Evolutionary conservation across 495 filamentous ascomycete genomes (phyloP).

Genomic region (Podospora anserina): DNA sequence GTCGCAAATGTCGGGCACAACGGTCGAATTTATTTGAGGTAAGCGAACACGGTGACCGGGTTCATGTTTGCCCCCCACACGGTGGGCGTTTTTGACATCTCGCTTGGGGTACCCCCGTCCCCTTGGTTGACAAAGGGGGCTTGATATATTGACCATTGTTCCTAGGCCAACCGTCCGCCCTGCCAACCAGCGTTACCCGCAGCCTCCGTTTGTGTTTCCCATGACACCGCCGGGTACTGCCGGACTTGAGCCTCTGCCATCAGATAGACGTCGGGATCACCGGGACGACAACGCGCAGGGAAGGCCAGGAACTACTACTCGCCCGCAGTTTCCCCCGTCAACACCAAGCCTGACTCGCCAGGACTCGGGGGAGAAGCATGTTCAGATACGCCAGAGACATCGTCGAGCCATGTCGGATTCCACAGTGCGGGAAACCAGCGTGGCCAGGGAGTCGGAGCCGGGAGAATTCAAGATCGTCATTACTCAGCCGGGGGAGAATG

Average conservation of each 20-base stretch:
- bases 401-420: slow-evolving; percentile 51
- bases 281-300: slow-evolving; percentile 39
- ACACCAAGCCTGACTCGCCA: slow-evolving; percentile 28
- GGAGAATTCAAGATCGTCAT: slow-evolving; percentile 83
- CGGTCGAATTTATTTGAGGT: slow-evolving; percentile 93
- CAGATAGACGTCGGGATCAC: slow-evolving; percentile 36
- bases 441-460: slow-evolving; percentile 53
- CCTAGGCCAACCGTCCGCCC: slow-evolving; percentile 58
- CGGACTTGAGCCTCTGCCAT: slow-evolving; percentile 45
- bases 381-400: slow-evolving; percentile 38
- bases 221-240: slow-evolving; percentile 56
- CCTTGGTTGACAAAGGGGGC: neutral
- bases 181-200: slow-evolving; percentile 55
- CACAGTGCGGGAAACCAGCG: slow-evolving; percentile 43
- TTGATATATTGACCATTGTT: slow-evolving; percentile 15
- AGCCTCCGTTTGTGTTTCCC: slow-evolving; percentile 58
- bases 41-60: slow-evolving; percentile 31
- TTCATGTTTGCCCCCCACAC: neutral
- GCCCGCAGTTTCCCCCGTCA: slow-evolving; percentile 37
- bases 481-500: slow-evolving; percentile 62
- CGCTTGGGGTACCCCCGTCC: neutral
- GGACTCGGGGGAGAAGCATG: slow-evolving; percentile 27
- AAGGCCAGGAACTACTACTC: slow-evolving; percentile 36
- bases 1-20: slow-evolving; percentile 93
- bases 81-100: neutral